Evolutionary conservation across 2,329 filamentous ascomycete genomes (phyloP).

Genomic region (Metarhizium guizhouense): DNA sequence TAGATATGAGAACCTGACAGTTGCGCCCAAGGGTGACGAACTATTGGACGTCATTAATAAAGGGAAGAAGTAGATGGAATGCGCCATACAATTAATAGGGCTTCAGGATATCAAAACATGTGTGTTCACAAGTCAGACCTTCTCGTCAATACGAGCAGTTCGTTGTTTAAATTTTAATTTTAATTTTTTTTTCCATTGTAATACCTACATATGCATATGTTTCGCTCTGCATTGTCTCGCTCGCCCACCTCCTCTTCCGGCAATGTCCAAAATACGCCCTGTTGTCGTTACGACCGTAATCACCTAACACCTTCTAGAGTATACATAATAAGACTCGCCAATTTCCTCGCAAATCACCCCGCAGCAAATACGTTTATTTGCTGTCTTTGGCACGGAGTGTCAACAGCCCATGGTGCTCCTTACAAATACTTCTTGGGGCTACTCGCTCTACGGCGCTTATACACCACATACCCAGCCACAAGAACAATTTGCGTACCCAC

Average conservation of each 20-base stretch:
- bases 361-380: not conserved
- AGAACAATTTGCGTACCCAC: slow-evolving; percentile 67
- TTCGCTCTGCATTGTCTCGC: not conserved
- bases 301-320: not conserved
- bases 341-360: too few relatives aligned
- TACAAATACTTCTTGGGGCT: slow-evolving; percentile 91
- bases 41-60: slow-evolving; percentile 53
- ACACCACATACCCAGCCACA: slow-evolving; percentile 59
- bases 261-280: not conserved
- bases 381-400: not conserved
- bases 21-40: slow-evolving; percentile 67
- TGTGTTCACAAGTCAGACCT: not conserved
- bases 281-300: not conserved
- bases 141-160: too few relatives aligned
- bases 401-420: slow-evolving; percentile 4
- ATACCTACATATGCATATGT: too few relatives aligned
- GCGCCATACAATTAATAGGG: not conserved
- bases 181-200: too few relatives aligned
- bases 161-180: too few relatives aligned
- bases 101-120: not conserved
- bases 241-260: not conserved
- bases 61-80: not conserved
- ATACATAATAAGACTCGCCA: not conserved
- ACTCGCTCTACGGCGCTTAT: slow-evolving; percentile 67
- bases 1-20: slow-evolving; percentile 77